Conservation (phyloP, 106 monocot genomes). For the Posidonia australis region DNA sequence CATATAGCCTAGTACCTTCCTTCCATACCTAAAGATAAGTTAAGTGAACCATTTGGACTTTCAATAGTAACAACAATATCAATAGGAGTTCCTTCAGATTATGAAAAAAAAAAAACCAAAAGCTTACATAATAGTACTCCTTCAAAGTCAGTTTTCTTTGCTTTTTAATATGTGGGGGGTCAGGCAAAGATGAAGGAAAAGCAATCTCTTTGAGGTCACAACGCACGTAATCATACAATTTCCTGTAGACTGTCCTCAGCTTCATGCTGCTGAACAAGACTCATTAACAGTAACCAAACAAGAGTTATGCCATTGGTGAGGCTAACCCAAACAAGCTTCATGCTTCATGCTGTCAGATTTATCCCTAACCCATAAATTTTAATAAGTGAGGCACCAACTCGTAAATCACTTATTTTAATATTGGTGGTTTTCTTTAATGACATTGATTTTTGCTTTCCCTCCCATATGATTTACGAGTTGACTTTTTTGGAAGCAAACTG, state of each 20-base stretch:
- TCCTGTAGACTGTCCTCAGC: conserved; percentile 40
- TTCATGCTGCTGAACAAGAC: conserved; percentile 29
- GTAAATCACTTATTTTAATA: no score
- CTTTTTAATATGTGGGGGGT: conserved; percentile 48
- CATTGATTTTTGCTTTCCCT: no score
- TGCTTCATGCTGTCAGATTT: no score
- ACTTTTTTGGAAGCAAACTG: no score
- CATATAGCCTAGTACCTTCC: conserved; percentile 71
- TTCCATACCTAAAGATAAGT: conserved; percentile 31
- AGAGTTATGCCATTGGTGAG: no score
- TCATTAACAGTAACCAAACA: background rate
- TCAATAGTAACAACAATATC: background rate
- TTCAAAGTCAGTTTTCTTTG: conserved; percentile 46
- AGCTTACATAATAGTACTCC: conserved; percentile 29
- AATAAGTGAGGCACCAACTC: no score
- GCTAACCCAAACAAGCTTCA: no score
- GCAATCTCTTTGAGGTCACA: conserved; percentile 93
- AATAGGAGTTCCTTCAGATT: background rate
- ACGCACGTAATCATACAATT: conserved; percentile 63
- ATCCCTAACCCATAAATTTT: no score
- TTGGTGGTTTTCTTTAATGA: no score
- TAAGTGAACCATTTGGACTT: background rate
- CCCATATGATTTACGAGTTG: no score
- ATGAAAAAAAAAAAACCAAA: background rate
- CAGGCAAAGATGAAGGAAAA: conserved; percentile 83